These are phyloP conservation scores for Globisporangium yorkense DNA, from an alignment of 352 stramenopile genomes.

Conservation along the genomic window DNA sequence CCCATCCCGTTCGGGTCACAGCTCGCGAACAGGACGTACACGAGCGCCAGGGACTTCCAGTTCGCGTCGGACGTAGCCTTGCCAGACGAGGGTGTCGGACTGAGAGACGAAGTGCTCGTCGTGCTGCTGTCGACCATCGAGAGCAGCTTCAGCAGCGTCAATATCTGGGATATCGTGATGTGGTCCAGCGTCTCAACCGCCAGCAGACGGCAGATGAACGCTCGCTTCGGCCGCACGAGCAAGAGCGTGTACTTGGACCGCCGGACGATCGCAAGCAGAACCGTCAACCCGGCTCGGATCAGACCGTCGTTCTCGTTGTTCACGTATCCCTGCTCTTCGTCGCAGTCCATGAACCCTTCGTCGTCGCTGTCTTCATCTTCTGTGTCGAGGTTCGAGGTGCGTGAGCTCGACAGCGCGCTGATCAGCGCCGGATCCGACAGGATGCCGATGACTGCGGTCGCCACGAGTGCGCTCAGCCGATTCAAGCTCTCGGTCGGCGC, in stretches of 20 bases:
- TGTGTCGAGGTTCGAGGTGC: slow-evolving; percentile 14
- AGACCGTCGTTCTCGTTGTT: slow-evolving; percentile 61
- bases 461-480: slow-evolving; percentile 38
- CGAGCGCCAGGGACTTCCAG: slow-evolving; percentile 66
- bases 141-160: slow-evolving; percentile 65
- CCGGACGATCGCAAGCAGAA: slow-evolving; percentile 63
- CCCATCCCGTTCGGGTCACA: slow-evolving; percentile 75
- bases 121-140: slow-evolving; percentile 28
- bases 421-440: slow-evolving; percentile 53
- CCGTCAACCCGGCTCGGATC: slow-evolving; percentile 56
- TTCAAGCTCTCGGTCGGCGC: slow-evolving; percentile 60
- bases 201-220: slow-evolving; percentile 69
- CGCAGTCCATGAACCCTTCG: slow-evolving; percentile 35
- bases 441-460: slow-evolving; percentile 47
- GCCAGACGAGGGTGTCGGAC: slow-evolving; percentile 10
- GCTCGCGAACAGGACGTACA: slow-evolving; percentile 65
- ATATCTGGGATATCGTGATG: slow-evolving; percentile 55
- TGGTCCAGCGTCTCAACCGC: slow-evolving; percentile 70
- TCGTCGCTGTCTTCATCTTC: slow-evolving; percentile 25
- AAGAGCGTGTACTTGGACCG: slow-evolving; percentile 67
- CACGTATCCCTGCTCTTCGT: slow-evolving; percentile 55
- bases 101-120: slow-evolving; percentile 4
- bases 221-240: slow-evolving; percentile 56
- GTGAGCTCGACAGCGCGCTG: slow-evolving; percentile 32
- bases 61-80: slow-evolving; percentile 42